Evolutionary conservation across 495 filamentous ascomycete genomes (phyloP).

Genomic region (Aspergillus hancockii): DNA sequence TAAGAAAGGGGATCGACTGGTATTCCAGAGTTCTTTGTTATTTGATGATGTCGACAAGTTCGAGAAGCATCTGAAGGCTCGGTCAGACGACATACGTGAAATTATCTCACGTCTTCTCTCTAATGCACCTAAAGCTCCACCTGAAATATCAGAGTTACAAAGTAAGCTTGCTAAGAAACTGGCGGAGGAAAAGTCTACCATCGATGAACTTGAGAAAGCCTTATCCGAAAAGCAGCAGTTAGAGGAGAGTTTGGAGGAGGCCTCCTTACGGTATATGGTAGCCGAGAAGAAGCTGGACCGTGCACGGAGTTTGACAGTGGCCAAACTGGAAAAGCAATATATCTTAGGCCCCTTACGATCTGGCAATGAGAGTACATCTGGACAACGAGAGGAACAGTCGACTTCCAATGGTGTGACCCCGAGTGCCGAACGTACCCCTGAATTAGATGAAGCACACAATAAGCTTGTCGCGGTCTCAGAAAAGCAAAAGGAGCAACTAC

Average conservation of each 20-base stretch:
- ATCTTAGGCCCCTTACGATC: slow-evolving; percentile 62
- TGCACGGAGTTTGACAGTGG: slow-evolving; percentile 80
- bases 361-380: slow-evolving; percentile 50
- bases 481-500: slow-evolving; percentile 86
- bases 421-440: slow-evolving; percentile 50
- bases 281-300: slow-evolving; percentile 93
- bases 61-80: slow-evolving; percentile 67
- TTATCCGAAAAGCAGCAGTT: slow-evolving; percentile 79
- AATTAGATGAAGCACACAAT: slow-evolving; percentile 67
- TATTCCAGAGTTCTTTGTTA: slow-evolving; percentile 37
- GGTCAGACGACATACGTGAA: slow-evolving; percentile 61
- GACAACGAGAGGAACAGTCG: slow-evolving; percentile 53
- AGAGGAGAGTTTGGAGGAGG: slow-evolving; percentile 78
- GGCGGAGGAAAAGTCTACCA: slow-evolving; percentile 76
- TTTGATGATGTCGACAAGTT: slow-evolving; percentile 59
- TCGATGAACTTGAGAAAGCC: slow-evolving; percentile 73
- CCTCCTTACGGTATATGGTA: slow-evolving; percentile 86
- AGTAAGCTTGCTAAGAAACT: slow-evolving; percentile 70
- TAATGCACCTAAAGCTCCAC: slow-evolving; percentile 45
- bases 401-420: slow-evolving; percentile 58
- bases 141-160: slow-evolving; percentile 73
- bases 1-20: slow-evolving; percentile 47
- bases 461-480: slow-evolving; percentile 71
- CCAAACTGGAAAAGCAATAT: slow-evolving; percentile 88
- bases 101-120: slow-evolving; percentile 58